phyloP scores from a whole-genome alignment of 140 eudicot genomes.

The Flaveria floridana region DNA sequence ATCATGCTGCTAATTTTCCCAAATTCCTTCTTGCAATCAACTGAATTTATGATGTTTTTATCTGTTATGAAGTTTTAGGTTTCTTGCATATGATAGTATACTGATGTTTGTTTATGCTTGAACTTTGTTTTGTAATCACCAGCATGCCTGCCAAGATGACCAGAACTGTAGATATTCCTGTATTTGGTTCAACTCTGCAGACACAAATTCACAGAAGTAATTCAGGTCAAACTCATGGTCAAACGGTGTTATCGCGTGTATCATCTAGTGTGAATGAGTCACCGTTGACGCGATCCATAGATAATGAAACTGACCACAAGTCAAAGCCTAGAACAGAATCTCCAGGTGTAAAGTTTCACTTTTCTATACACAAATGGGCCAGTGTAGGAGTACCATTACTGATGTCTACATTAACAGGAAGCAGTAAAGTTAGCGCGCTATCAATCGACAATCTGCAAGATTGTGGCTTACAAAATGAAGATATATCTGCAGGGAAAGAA shows the following conservation, averaged over 20 bases:
- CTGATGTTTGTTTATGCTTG: conserved; percentile 5
- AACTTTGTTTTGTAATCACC: neutral
- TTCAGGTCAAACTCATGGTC: conserved; percentile 26
- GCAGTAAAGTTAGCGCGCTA: conserved; percentile 23
- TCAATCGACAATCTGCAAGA: conserved; percentile 17
- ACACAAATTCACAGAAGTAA: conserved; percentile 7
- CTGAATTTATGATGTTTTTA: neutral
- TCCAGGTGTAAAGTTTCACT: conserved; percentile 55
- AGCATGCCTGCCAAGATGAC: conserved; percentile 56
- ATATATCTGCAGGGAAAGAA: conserved; percentile 15
- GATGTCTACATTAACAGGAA: conserved; percentile 43
- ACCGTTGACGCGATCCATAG: conserved; percentile 24
- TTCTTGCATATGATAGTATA: conserved; percentile 8
- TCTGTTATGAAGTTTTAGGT: neutral
- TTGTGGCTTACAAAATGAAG: conserved; percentile 19
- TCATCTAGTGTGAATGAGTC: conserved; percentile 36
- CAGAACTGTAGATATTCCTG: conserved; percentile 45
- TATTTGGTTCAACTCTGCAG: conserved; percentile 39
- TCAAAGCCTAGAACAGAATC: conserved; percentile 34
- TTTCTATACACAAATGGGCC: conserved; percentile 91
- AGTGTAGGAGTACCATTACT: conserved; percentile 55
- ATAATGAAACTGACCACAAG: conserved; percentile 30
- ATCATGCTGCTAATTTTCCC: neutral
- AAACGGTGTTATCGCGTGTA: conserved; percentile 44
- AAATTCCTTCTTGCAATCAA: conserved; percentile 14